Base-by-base conservation (phyloP, 2,329 filamentous ascomycete genomes). In the Zalaria sp. region DNA sequence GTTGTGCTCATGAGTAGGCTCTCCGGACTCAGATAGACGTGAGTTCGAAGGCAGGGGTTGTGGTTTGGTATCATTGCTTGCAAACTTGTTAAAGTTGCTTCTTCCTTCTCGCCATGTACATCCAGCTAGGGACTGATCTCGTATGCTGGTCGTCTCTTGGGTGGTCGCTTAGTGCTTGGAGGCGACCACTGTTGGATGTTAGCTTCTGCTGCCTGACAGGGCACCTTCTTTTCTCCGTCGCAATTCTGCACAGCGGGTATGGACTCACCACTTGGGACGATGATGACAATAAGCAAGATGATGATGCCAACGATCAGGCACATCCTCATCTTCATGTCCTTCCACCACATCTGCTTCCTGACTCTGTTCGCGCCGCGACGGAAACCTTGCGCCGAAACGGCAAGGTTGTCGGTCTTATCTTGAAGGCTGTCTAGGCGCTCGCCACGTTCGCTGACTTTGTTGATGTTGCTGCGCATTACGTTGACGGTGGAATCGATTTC, bases 291-390 rank as follows among this genome's bases (percentile, higher is more conserved):
- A 52, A 98, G 75, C 54, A 98, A 73, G 53, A 96, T 75, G 62
- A 96, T 82, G 65, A 98, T 83, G 57, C 88, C 91, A 45, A 80
- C 73, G 59, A 93, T 83, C 54, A 98, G 72, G 68, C 89, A 96
- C 73, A 95, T 91, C 64, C 91, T 81, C 91, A 98, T 98, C 79
- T 96, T 96, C 86, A 95, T 93, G 60, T 96, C 89, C 76, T 96
- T 96, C 89, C 88, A 96, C 89, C 89, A 96, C 89, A 96, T 96
- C 66, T 93, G 81, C 65, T 70, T 70, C 64, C 91, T 80, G 54
- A 98, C 89, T 56, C 86, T 75, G 72, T 96, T 98, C 65, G 93
- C 91, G 50, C 91, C 89, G 52, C 88, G 81, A 57, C 88, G 85
- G 77, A 98, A 98, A 48, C 86, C 87, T 64, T 94, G 87, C 45